These are phyloP conservation scores for Metschnikowia borealis DNA, from an alignment of 805 yeast species.

Conservation along the genomic window DNA sequence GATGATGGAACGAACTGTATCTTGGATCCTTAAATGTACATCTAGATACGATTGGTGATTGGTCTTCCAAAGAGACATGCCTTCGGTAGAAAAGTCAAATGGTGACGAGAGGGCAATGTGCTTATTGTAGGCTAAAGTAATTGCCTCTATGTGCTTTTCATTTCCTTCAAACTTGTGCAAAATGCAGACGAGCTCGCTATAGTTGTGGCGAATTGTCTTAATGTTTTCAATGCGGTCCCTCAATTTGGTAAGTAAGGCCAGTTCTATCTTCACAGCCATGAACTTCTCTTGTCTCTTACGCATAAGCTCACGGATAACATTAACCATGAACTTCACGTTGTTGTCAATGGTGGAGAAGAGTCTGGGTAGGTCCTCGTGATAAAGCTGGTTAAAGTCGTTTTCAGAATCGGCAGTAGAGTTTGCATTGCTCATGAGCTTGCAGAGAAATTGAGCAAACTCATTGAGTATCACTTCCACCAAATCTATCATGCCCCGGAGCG, in stretches of 20 bases:
- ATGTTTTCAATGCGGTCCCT: slow-evolving; percentile 44
- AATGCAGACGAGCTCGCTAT: slow-evolving; percentile 45
- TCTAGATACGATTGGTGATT: slow-evolving; percentile 26
- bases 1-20: slow-evolving; percentile 20
- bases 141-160: slow-evolving; percentile 15
- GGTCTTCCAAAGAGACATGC: slow-evolving; percentile 26
- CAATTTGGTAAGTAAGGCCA: slow-evolving; percentile 31
- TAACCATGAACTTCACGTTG: slow-evolving; percentile 57
- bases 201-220: slow-evolving; percentile 46
- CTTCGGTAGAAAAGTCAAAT: slow-evolving; percentile 33
- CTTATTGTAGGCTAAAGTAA: slow-evolving; percentile 28
- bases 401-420: slow-evolving; percentile 38
- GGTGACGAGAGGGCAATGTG: slow-evolving; percentile 25
- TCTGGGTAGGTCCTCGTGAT: slow-evolving; percentile 15
- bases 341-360: slow-evolving; percentile 54
- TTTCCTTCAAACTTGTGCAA: slow-evolving; percentile 18
- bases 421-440: slow-evolving; percentile 30
- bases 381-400: neutral
- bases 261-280: slow-evolving; percentile 57
- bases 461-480: slow-evolving; percentile 62
- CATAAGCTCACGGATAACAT: slow-evolving; percentile 66
- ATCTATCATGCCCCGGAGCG: slow-evolving; percentile 57
- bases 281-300: slow-evolving; percentile 72
- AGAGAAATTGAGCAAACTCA: slow-evolving; percentile 49
- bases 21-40: slow-evolving; percentile 21